Conservation (phyloP, 768 basidiomycete species). For the Lentinus brumalis region DNA sequence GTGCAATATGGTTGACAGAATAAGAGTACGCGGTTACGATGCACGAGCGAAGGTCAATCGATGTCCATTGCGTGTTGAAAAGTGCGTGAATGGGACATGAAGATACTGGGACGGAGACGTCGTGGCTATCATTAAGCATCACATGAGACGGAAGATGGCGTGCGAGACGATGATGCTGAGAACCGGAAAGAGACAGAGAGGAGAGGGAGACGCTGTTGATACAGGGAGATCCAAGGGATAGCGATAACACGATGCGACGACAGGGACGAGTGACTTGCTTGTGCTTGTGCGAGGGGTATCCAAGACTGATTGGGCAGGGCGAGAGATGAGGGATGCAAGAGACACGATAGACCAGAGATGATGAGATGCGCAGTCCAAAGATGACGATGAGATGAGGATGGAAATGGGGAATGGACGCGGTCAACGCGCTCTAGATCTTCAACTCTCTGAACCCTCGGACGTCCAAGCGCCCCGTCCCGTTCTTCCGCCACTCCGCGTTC, state of each 20-base stretch:
- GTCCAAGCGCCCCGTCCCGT: slow-evolving; percentile 72
- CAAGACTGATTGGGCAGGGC: not conserved
- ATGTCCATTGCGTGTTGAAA: not conserved
- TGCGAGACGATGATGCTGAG: not conserved
- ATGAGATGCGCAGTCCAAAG: slow-evolving; percentile 11
- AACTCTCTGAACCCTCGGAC: slow-evolving; percentile 78
- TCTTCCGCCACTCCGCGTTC: slow-evolving; percentile 60
- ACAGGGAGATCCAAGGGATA: slow-evolving; percentile 16
- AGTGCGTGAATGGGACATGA: not conserved
- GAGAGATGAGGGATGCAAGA: slow-evolving; percentile 2
- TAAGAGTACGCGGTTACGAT: slow-evolving; percentile 2
- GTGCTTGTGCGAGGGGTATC: slow-evolving; percentile 12
- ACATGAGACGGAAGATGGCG: not conserved
- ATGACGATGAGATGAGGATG: slow-evolving; percentile 9
- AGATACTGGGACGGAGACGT: not conserved
- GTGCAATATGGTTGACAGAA: slow-evolving; percentile 11
- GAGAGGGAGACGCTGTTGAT: slow-evolving; percentile 18
- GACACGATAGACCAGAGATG: not conserved
- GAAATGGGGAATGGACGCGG: slow-evolving; percentile 6
- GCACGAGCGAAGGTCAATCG: not conserved
- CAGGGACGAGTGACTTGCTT: slow-evolving; percentile 7
- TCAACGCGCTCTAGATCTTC: slow-evolving; percentile 51
- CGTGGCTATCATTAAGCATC: slow-evolving; percentile 2
- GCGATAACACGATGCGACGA: slow-evolving; percentile 20
- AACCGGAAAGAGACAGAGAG: not conserved